Percentiles rank a stretch among this genome's conserved stretches.
Conservation (phyloP, 768 basidiomycete genomes). For the Podaxis carcinomalis region DNA sequence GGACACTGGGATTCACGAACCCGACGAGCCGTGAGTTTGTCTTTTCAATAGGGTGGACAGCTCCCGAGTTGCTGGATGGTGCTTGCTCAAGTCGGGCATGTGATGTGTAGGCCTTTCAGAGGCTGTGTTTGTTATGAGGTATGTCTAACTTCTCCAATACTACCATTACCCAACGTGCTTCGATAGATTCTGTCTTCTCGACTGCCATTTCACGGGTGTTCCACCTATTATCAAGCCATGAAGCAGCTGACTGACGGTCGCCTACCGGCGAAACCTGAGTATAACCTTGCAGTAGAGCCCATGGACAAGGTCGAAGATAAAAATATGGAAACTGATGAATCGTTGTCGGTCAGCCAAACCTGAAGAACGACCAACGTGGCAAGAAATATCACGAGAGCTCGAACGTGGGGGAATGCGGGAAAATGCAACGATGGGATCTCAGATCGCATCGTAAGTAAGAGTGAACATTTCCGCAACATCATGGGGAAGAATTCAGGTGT, state of each 20-base stretch:
- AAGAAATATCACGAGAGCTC: background rate
- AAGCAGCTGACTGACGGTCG: background rate
- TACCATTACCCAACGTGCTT: background rate
- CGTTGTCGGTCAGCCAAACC: background rate
- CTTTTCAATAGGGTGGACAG: slow-evolving; percentile 12
- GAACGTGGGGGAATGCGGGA: background rate
- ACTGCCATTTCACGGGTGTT: background rate
- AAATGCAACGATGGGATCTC: background rate
- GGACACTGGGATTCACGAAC: background rate
- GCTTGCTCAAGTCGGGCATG: background rate
- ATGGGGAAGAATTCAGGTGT: background rate
- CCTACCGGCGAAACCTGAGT: background rate
- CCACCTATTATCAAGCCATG: background rate
- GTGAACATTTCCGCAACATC: background rate
- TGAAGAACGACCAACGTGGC: background rate
- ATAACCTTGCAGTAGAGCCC: background rate
- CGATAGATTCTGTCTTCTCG: background rate
- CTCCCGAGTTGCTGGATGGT: slow-evolving; percentile 13
- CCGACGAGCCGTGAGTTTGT: background rate
- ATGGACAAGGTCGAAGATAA: background rate
- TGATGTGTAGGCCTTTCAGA: slow-evolving; percentile 16
- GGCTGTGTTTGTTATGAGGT: slow-evolving; percentile 16
- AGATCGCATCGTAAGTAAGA: background rate
- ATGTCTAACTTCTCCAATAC: background rate
- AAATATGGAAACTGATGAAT: background rate